These are phyloP conservation scores for Polyporus tsugae DNA, from an alignment of 1,284 basidiomycete species.

Conservation along the genomic window DNA sequence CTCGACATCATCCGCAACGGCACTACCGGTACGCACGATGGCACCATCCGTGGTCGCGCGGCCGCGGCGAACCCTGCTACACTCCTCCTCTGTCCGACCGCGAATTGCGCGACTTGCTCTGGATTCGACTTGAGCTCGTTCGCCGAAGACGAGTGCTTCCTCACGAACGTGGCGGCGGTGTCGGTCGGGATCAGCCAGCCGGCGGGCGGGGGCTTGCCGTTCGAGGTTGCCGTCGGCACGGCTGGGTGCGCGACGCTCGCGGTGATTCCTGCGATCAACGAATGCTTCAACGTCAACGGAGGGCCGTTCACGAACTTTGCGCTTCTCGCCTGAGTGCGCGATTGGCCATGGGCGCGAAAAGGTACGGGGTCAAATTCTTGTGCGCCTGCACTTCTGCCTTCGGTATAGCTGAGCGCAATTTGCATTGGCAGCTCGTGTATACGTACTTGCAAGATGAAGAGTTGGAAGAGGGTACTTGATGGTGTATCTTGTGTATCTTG, in stretches of 20 bases:
- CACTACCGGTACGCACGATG: not conserved
- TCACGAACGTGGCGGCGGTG: constrained; percentile 1
- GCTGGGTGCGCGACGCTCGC: constrained; percentile 14
- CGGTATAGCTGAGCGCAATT: not conserved
- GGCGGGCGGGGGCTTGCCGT: constrained; percentile 15
- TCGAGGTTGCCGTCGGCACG: constrained; percentile 17
- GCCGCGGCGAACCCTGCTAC: constrained; percentile 1
- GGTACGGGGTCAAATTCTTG: not conserved
- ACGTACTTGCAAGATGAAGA: not conserved
- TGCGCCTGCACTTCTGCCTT: not conserved
- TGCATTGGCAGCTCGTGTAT: not conserved
- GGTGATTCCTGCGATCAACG: constrained; percentile 23
- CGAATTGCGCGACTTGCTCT: constrained; percentile 14
- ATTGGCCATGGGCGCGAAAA: not conserved
- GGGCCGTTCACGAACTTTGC: constrained; percentile 15
- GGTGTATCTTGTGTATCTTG: not conserved
- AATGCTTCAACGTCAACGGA: constrained; percentile 24
- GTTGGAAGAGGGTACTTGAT: not conserved
- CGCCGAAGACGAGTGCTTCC: constrained; percentile 10
- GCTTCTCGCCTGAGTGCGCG: not conserved
- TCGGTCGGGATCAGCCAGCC: constrained; percentile 21
- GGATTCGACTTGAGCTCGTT: constrained; percentile 14
- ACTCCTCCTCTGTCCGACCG: constrained; percentile 17
- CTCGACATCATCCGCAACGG: constrained; percentile 7
- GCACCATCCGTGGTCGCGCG: not conserved